Base-by-base conservation (phyloP, 352 stramenopile species). In the Phytophthora foliorum region DNA sequence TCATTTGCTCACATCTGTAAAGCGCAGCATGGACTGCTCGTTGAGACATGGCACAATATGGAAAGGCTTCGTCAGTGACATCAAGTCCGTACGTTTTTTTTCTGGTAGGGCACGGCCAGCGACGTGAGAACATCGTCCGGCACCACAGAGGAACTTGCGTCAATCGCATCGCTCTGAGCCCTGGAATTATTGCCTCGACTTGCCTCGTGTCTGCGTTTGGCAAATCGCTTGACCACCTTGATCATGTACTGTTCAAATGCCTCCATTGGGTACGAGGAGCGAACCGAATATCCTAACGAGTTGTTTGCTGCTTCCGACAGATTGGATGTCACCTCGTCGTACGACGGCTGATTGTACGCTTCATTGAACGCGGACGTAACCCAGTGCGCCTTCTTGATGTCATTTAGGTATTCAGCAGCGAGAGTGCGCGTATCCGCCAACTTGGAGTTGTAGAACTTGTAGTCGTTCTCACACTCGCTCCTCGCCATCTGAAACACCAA, bases 261-360 rank as follows among this genome's bases (percentile, higher is more conserved):
- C 5, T 59, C 14, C 34, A 59, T 13, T 2, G 52, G 52, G 5
- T 59, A 59, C 2, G 36, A n/a, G 2, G 52, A 19, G 0, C 52
- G 52, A 19, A 19, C 32, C 6, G 44, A 42, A 42, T 64, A 57
- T n/a, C 57, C 45, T 0, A 57, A 14, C 45, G 11, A 64, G 2
- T 64, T 27, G 21, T 64, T 57, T 3, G 57, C 32, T 1, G 44
- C 19, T 7, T 56, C 57, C 14, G 31, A 57, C 11, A 50, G 10
- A 27, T 56, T 56, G 31, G 55, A 57, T 5, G 45, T 56, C 13
- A 64, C 45, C 9, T 64, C 31, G 24, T 64, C 57, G 57, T 56
- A 64, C 6, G 22, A 56, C 2, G 57, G 57, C n/a, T 49, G 32
- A 5, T 56, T 36, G 17, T 56, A 50, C 11, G 9, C 17, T 19